Conservation (phyloP, 768 basidiomycete species). For the Leucogyrophana mollusca region DNA sequence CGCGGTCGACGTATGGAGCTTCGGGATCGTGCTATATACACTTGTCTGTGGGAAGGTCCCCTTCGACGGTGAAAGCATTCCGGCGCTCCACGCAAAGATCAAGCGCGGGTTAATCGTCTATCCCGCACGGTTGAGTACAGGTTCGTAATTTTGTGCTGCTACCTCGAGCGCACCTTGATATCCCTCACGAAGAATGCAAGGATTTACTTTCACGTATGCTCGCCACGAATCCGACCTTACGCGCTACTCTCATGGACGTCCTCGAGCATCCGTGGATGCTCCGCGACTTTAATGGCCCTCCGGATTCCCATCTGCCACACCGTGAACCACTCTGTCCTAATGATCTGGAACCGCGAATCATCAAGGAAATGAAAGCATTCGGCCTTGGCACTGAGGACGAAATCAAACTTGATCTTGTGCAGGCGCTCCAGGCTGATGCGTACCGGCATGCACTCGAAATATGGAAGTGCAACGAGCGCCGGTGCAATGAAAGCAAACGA, state of each 20-base stretch:
- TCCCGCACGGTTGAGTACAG: slow-evolving; percentile 92
- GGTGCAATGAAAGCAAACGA: slow-evolving; percentile 38
- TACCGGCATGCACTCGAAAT: slow-evolving; percentile 71
- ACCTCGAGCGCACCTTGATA: slow-evolving; percentile 10
- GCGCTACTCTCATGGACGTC: slow-evolving; percentile 84
- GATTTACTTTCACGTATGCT: slow-evolving; percentile 92
- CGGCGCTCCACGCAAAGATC: slow-evolving; percentile 97
- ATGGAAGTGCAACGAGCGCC: slow-evolving; percentile 72
- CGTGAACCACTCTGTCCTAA: slow-evolving; percentile 87
- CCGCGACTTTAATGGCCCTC: slow-evolving; percentile 79
- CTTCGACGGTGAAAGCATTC: slow-evolving; percentile 99
- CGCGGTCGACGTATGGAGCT: slow-evolving; percentile 99
- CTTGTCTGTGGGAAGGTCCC: slow-evolving; percentile 98
- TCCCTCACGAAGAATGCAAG: slow-evolving; percentile 77
- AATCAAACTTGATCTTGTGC: slow-evolving; percentile 69
- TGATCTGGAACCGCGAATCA: slow-evolving; percentile 83
- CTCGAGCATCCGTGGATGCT: slow-evolving; percentile 90
- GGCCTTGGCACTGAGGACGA: slow-evolving; percentile 92
- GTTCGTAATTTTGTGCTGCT: slow-evolving; percentile 42
- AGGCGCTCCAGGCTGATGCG: slow-evolving; percentile 73
- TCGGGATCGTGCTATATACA: slow-evolving; percentile 96
- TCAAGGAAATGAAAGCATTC: slow-evolving; percentile 92
- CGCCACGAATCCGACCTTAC: slow-evolving; percentile 84
- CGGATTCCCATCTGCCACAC: slow-evolving; percentile 81
- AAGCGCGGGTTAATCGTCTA: slow-evolving; percentile 97